Base-by-base conservation (phyloP, 2,329 filamentous ascomycete genomes). In the Aspergillus neoniger region DNA sequence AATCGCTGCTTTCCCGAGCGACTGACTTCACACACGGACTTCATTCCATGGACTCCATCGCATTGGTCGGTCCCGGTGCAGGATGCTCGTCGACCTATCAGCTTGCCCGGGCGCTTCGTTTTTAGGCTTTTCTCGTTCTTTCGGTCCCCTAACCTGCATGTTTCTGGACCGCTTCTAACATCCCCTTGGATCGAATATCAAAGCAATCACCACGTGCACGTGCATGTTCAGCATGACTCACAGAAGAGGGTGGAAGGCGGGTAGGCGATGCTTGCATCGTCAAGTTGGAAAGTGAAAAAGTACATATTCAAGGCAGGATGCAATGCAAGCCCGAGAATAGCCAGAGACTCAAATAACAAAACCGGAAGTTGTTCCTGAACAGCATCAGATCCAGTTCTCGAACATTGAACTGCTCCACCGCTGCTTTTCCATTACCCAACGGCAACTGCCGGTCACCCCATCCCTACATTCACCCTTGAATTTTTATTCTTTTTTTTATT, bases 371-470 rank as follows among this genome's bases (percentile, higher is more conserved):
- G 17, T 25, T 49, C 21, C 15, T 15, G 12, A 49, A 30, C 10
- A 23, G 21, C 44, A 49, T 49, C 44, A 50, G 9, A 19, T 17
- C 25, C 21, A 25, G 10, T 28, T 30, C 47, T 50, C 47, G 23
- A 50, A 28, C 47, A 50, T n/a, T 28, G 7, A 23, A 28, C n/a
- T 32, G 23, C 47, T 50, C 47, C 47, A 50, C 47, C 47, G 25
- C n/a, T 9, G 47, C 23, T 50, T 63, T 63, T 59, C 59, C 36
- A 65, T 65, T 65, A 65, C 63, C 43, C 61, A 65, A 65, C 59
- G 9, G 52, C 54, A 64, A 64, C 47, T 28, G 47, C 62, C 52
- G 57, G 32, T 62, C 57, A 58, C 51, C 57, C 61, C 61, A 63
- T 63, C 61, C 61, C 56, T 59, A 49, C 55, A 61, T 63, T 61